phyloP scores from a whole-genome alignment of 306 rosid species.

The Cyamopsis tetragonoloba region DNA sequence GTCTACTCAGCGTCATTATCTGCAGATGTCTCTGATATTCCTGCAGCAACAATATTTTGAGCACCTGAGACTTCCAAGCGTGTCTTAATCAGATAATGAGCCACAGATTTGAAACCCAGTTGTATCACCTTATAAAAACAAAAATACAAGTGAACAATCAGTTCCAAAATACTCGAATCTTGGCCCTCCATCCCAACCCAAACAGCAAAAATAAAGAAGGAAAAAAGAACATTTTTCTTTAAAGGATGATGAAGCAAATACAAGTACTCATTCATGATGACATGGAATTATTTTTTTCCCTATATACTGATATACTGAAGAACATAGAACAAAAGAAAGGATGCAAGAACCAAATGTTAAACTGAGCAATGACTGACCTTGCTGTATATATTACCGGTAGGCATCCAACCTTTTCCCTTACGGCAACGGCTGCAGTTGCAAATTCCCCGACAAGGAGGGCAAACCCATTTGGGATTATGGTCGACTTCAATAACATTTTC shows the following conservation, averaged over 20 bases:
- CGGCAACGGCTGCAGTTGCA: conserved; percentile 80
- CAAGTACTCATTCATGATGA: not conserved
- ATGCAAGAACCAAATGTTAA: conserved; percentile 1
- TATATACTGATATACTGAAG: no score
- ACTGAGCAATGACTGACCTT: conserved; percentile 43
- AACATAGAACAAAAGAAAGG: not conserved
- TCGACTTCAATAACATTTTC: conserved; percentile 61
- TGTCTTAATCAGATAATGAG: conserved; percentile 46
- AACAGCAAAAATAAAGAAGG: not conserved
- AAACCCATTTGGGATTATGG: conserved; percentile 47
- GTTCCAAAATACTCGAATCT: not conserved
- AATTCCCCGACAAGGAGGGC: conserved; percentile 69
- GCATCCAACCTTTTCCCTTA: conserved; percentile 66
- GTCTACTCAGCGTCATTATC: not conserved
- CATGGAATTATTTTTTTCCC: not conserved
- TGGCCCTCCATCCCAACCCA: not conserved
- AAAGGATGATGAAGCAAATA: conserved; percentile 3
- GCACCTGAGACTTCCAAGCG: conserved; percentile 16
- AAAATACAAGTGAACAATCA: not conserved
- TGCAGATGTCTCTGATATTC: conserved; percentile 6
- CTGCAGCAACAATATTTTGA: conserved; percentile 9
- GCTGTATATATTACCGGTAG: conserved; percentile 56
- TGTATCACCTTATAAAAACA: conserved; percentile 29
- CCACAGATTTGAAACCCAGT: conserved; percentile 50
- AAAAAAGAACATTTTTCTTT: not conserved